Evolutionary conservation across 257 asterid genomes (phyloP), one percentile per base, ranked within the genome.

Genomic region (Mentha longifolia): DNA sequence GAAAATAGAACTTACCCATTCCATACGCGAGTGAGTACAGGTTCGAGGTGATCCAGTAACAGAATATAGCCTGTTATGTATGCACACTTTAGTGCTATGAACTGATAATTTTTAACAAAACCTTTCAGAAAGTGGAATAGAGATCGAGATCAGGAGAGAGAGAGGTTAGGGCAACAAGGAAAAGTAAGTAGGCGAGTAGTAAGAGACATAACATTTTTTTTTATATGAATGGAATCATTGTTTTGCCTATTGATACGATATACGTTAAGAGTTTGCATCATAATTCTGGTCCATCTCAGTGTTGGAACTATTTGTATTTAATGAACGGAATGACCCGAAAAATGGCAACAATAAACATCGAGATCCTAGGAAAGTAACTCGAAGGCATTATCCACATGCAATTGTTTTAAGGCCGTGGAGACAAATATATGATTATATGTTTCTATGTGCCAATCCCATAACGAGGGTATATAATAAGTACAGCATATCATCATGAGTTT

Each of bases 11-110:
- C 92, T 80, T 62, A 91, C 98, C 94, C 70, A 85, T 58, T 62
- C 97, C 97, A 58, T 89, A 91, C 17, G 84, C 33, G 52, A 94
- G 95, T 6, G 97, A 91, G 76, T 85, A 94, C 71, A 94, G 63
- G 79, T 94, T 94, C 77, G 97, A 84, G 65, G 97, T 89, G 59
- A 94, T 85, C 99, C 99, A 91, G 51, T 94, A 94, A 77, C 91
- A 91, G 77, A 89, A 91, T 72, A 94, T 73, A 61, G 95, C 99
- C 99, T 94, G 96, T 65, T 66, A 81, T 45, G 57, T 28, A 61
- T 19, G 56, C 9, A 69, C 20, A 45, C 55, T 55, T 39, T 30
- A 58, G 19, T 9, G 28, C 33, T 14, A 9, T 7, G 46, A 50
- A 50, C 28, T 16, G 13, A 50, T 50, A 20, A n/a, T 50, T n/a